phyloP scores from a whole-genome alignment of 345 rosid species.

The Salix dunnii region DNA sequence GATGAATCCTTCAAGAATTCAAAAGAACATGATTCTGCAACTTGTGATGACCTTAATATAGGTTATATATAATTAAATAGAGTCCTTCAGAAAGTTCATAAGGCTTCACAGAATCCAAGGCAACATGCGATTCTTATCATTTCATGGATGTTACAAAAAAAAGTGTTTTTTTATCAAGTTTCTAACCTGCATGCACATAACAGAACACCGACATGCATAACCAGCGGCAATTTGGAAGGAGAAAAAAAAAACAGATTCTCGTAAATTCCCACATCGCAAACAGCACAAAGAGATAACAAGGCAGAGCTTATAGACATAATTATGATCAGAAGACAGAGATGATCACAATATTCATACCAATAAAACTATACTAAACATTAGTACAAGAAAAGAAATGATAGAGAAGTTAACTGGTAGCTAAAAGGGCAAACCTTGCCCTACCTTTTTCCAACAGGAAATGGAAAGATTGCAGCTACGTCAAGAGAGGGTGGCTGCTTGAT shows the following conservation, averaged over 20 bases:
- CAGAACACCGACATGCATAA: not conserved
- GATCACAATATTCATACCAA: too few relatives aligned
- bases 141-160: not conserved
- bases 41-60: not conserved
- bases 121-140: not conserved
- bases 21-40: not conserved
- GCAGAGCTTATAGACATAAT: not conserved
- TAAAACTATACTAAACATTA: too few relatives aligned
- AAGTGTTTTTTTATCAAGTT: too few relatives aligned
- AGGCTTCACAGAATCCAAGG: not conserved
- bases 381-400: not conserved
- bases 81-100: too few relatives aligned
- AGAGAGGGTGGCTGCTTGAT: not conserved
- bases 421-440: constrained; percentile 8
- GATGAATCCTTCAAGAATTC: not conserved
- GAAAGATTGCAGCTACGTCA: not conserved
- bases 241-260: not conserved
- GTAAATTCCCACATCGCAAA: not conserved
- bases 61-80: not conserved
- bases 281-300: not conserved
- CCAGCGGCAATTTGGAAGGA: not conserved
- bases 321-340: too few relatives aligned
- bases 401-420: not conserved
- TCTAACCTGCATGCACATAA: not conserved
- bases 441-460: constrained; percentile 4